Evolutionary conservation across 176 grass and related monocot species (phyloP).

Genomic region (Phoenix dactylifera): DNA sequence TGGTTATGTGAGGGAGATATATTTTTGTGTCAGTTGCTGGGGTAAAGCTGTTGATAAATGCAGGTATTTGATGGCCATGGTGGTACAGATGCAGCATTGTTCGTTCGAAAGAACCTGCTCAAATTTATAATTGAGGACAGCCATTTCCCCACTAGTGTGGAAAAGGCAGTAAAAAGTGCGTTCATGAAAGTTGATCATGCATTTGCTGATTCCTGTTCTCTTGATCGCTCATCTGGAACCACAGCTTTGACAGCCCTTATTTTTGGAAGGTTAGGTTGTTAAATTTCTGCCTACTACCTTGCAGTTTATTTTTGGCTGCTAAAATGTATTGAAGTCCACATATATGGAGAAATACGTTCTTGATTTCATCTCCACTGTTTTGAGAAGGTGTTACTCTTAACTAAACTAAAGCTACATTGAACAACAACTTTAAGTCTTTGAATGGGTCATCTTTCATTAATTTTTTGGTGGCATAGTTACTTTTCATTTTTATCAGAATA

Average conservation of each 20-base stretch:
- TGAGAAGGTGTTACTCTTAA: too few relatives aligned
- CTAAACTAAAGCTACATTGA: too few relatives aligned
- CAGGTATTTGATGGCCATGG: conserved; percentile 98
- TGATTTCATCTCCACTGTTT: too few relatives aligned
- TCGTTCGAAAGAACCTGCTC: conserved; percentile 77
- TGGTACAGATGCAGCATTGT: conserved; percentile 78
- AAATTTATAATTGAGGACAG: conserved; percentile 78
- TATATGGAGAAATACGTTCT: too few relatives aligned
- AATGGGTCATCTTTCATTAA: too few relatives aligned
- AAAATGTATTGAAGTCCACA: too few relatives aligned
- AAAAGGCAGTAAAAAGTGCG: conserved; percentile 59
- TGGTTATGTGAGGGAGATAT: too few relatives aligned
- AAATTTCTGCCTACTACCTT: neutral
- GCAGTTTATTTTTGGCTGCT: too few relatives aligned
- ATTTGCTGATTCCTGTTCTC: conserved; percentile 76
- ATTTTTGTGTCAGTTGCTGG: neutral
- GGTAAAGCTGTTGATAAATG: neutral
- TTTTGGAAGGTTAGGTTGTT: conserved; percentile 54
- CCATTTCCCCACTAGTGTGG: conserved; percentile 60
- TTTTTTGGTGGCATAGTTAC: too few relatives aligned
- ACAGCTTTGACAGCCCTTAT: conserved; percentile 74
- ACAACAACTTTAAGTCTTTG: too few relatives aligned
- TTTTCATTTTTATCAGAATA: too few relatives aligned
- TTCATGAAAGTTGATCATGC: conserved; percentile 78
- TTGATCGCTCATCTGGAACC: conserved; percentile 76